Evolutionary conservation across 2,329 filamentous ascomycete genomes (phyloP), one percentile per base, ranked within the genome.

Genomic region (Dendrostoma leiphaemia): DNA sequence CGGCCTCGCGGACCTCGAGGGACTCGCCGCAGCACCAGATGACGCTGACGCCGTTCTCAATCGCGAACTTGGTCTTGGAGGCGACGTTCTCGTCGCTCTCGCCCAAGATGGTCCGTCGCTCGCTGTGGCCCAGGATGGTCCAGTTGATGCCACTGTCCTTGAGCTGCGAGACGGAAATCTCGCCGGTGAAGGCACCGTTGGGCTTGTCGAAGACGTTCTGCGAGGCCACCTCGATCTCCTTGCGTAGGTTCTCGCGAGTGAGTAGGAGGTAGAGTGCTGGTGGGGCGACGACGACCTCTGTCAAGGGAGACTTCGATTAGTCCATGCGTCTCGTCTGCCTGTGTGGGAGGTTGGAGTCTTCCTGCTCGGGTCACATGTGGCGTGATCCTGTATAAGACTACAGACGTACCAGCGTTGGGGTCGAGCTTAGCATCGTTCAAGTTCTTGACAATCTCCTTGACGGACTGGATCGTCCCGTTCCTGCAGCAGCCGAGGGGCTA

Each of bases 141-240:
- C 94, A 99, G 69, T 84, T 84, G 75, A 97, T 89, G 69, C 85
- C 85, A 76, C 81, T 85, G 75, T 97, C 94, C 76, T 89, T 87
- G 67, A 99, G 86, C 80, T 97, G 94, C 59, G 86, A 79, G 61
- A 92, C 92, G 62, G 88, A 92, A 78, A 97, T 94, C 80, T 99
- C 94, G 68, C 94, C 94, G 32, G 94, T 99, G 82, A 89, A 97
- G 66, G 94, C 94, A 65, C 94, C 94, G 74, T 94, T 91, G 72
- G 91, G 91, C 84, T 93, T 93, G 82, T 97, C 90, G 76, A 85
- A 97, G 74, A 97, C 91, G 77, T 99, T 99, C 80, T 99, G 94
- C 54, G 94, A 88, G 54, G 93, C 89, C 60, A 99, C 89, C 69
- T 90, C 88, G 70, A 99, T 80, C 62, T 86, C 85, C 65, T 82